phyloP scores from a whole-genome alignment of 2,329 filamentous ascomycete genomes.

The Fusarium secorum region DNA sequence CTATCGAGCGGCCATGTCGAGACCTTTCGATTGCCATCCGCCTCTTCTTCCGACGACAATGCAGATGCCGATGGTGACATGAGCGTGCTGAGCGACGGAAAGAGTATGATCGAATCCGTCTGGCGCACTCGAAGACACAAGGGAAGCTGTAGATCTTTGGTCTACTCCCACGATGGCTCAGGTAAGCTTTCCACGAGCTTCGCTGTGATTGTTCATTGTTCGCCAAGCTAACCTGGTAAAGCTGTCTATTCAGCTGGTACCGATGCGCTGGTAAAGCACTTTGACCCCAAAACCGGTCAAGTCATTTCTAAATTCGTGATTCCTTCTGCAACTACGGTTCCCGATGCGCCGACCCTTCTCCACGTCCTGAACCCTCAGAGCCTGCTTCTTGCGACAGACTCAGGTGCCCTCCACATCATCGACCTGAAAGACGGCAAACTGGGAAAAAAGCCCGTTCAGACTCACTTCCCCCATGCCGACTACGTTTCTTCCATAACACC shows the following conservation, averaged over 20 bases:
- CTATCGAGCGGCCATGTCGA: conserved; percentile 86
- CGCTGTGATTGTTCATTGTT: too few species aligned
- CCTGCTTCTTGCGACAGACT: conserved; percentile 89
- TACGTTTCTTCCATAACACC: conserved; percentile 90
- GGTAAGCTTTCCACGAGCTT: conserved; percentile 51
- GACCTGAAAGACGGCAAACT: conserved; percentile 75
- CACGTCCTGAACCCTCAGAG: conserved; percentile 87
- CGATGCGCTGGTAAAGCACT: conserved; percentile 65
- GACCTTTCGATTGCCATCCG: conserved; percentile 75
- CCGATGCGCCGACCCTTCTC: conserved; percentile 81
- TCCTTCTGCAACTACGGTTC: conserved; percentile 61
- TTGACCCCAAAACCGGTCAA: conserved; percentile 65
- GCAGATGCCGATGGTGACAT: conserved; percentile 56
- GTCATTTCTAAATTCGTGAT: conserved; percentile 86
- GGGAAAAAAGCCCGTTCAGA: conserved; percentile 73
- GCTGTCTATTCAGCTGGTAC: conserved; percentile 71
- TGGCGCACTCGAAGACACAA: conserved; percentile 94
- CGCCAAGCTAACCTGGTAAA: conserved; percentile 42
- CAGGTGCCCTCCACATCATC: conserved; percentile 85
- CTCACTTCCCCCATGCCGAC: conserved; percentile 87
- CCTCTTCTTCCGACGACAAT: conserved; percentile 60
- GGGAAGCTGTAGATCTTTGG: conserved; percentile 86
- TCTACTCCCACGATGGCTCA: conserved; percentile 80
- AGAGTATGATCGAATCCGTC: conserved; percentile 77
- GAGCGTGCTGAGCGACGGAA: conserved; percentile 66